Conservation (phyloP, 2,329 filamentous ascomycete genomes). For the Emergomyces africanus region DNA sequence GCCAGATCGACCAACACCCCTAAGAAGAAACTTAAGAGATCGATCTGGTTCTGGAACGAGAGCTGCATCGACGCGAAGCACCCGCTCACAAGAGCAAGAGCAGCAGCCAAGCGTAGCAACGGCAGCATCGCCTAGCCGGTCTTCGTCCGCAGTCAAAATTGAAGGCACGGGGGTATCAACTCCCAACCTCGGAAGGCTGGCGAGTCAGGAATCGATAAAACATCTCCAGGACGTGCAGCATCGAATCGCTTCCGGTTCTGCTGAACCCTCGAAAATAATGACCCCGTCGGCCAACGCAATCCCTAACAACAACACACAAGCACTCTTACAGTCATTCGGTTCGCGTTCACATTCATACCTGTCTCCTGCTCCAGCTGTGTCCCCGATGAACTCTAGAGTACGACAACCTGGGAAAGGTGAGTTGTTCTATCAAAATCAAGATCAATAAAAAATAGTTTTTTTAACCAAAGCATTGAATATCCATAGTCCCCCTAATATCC, state of each 20-base stretch:
- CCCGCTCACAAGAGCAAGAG: constrained; percentile 16
- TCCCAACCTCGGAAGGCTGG: neutral
- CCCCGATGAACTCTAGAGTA: neutral
- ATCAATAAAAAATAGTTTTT: neutral
- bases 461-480: neutral
- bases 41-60: constrained; percentile 5
- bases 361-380: neutral
- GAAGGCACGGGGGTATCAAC: neutral
- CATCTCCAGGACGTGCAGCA: neutral
- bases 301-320: neutral
- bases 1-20: constrained; percentile 11
- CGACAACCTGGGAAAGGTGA: neutral
- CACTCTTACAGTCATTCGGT: neutral
- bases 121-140: neutral
- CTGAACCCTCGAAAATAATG: constrained; percentile 1
- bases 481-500: constrained; percentile 43
- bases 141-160: constrained; percentile 25
- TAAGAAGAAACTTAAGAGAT: constrained; percentile 28
- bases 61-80: neutral
- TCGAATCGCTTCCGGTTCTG: neutral
- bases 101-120: neutral
- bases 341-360: neutral
- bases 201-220: neutral
- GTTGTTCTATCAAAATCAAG: neutral
- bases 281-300: neutral